Evolutionary conservation across 805 yeast genomes (phyloP), one percentile per base, ranked within the genome.

Genomic region (Yarrowia keelungensis): DNA sequence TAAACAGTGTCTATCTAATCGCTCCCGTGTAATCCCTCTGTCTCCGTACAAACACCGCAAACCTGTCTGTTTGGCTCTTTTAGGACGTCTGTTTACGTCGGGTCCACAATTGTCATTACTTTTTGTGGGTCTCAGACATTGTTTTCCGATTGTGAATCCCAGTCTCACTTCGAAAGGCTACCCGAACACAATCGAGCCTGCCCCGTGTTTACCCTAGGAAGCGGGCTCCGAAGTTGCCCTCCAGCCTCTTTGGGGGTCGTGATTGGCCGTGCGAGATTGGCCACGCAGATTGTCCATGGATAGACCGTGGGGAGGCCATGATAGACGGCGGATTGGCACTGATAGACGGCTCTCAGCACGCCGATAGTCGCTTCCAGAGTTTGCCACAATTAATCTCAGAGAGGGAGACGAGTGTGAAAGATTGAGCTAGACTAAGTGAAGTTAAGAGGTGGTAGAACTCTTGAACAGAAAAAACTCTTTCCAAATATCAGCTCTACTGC

Each of bases 271-370:
- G 43, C 32, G 32, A 26, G 32, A 26, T 26, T 26, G 32, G 32
- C 32, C 32, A 26, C 32, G 32, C 32, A 26, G 32, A 26, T 26
- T 26, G 19, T 5, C 32, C 32, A 26, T 5, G 32, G 43, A 14
- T 41, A n/a, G 43, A 41, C n/a, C 4, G 16, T 14, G 19, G 19
- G 19, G 8, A 15, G 46, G 19, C 11, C 46, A 4, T 42, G 46
- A 42, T 42, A n/a, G 46, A 42, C 46, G 46, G 46, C 46, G n/a
- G 46, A 42, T 42, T 42, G 46, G 46, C 46, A 10, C 8, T n/a
- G 46, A 42, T 42, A n/a, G 46, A 42, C 46, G 19, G 46, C 11
- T n/a, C 1, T 10, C 46, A 42, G 45, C 45, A 42, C 19, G 10
- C 19, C 2, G 12, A 42, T 26, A 26, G 32, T 5, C 32, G 7